Base-by-base conservation (phyloP, 177 flowering plant genomes). In the Tripterygium wilfordii region DNA sequence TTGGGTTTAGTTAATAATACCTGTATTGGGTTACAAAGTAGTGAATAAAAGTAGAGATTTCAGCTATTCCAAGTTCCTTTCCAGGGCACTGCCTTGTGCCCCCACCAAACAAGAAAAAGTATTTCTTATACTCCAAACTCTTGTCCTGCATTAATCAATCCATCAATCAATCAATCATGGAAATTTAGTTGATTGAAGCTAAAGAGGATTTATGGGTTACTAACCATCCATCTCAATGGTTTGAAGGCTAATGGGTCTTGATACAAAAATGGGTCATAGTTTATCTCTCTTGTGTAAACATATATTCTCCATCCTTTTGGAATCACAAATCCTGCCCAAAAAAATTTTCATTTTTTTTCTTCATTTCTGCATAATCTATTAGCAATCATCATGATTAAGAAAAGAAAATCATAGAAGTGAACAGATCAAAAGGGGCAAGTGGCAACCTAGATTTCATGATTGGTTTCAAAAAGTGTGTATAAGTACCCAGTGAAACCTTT, bases 211-310 rank as follows among this genome's bases (percentile, higher is more conserved):
- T 30, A 30, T 30, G 33, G 12, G 12, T 30, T 12, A 30, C 8
- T 57, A 9, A 83, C 91, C 91, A 68, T 64, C 88, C 83, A 83
- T 71, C 91, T 78, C 91, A 88, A 78, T 39, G 91, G 91, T 63
- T 81, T 79, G 54, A 83, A 83, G 31, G 66, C 50, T 2, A 65
- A 53, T n/a, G 91, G 88, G 19, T 83, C 91, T 2, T 76, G 81
- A 56, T 76, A 83, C 7, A 72, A 57, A 17, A 49, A 31, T 0
- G 83, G 80, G 51, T 83, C 81, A 51, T 78, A 77, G 58, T 83
- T 83, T 26, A 64, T 49, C 56, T 83, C 85, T 49, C 88, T 72
- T 24, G 71, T 70, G 53, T 76, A 81, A 8, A 83, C 88, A 64
- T 76, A 81, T 16, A 81, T 76, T 55, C 67, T 78, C 91, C 91